Evolutionary conservation across 345 rosid genomes (phyloP), one percentile per base, ranked within the genome.

Genomic region (Pugionium dolabratum): DNA sequence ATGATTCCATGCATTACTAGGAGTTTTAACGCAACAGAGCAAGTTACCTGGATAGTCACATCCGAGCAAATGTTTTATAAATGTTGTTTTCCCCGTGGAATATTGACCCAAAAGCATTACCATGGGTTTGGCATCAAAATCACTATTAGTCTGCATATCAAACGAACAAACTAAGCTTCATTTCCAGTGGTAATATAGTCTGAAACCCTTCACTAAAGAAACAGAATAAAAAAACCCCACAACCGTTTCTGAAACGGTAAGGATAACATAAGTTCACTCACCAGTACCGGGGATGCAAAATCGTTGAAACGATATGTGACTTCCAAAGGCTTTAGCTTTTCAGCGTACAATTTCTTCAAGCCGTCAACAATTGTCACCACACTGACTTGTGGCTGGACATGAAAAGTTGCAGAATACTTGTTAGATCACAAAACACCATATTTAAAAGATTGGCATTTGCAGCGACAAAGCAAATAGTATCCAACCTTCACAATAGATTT

Each of bases 51-150:
- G 97, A 53, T 90, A 94, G 48, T 87, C 80, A 62, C 93, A 73
- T 69, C 74, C 86, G 9, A 94, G 84, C 76, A 94, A 73, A 76
- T 94, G 97, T 74, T 94, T 88, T 53, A 94, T 85, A 65, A 90
- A 94, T 37, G 99, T 90, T 25, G 99, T 90, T 80, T 94, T 94
- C 4, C 99, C 97, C 0, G 99, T 94, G 40, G 99, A 94, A 56
- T 94, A 88, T 66, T 94, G 99, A 69, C 97, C 99, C 81, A 90
- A 77, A 27, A 90, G 91, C 99, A 90, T 91, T 18, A 88, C 96
- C 93, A 88, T 94, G 10, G 97, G 99, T 72, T 85, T 94, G 39
- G 99, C 97, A 59, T 94, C 96, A 78, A 94, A 94, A 63, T 90
- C 97, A 29, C 97, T 94, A 54, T 76, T 83, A 43, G 95, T 82